phyloP scores from a whole-genome alignment of 805 yeast genomes.

The Candida namnaoensis region DNA sequence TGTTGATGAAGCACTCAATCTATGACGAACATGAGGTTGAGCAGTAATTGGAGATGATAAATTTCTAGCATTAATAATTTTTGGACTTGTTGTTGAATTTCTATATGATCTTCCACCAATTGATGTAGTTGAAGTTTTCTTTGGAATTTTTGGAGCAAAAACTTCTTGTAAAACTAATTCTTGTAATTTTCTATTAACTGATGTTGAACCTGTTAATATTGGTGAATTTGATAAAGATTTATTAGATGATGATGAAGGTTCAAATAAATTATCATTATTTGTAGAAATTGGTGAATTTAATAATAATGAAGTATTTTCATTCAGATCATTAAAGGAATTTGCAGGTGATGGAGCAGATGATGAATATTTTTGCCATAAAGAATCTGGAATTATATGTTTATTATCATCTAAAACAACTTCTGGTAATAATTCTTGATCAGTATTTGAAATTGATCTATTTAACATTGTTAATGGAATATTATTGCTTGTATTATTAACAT shows the following conservation, averaged over 20 bases:
- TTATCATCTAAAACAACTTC: constrained; percentile 92
- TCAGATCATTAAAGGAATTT: constrained; percentile 27
- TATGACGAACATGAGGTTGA: constrained; percentile 2
- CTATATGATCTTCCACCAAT: background rate
- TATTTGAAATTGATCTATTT: constrained; percentile 12
- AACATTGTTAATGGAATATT: constrained; percentile 12
- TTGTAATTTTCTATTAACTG: constrained; percentile 60
- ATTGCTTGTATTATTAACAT: constrained; percentile 2
- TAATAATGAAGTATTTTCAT: constrained; percentile 19
- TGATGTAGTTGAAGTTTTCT: constrained; percentile 1
- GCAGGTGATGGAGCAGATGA: constrained; percentile 29
- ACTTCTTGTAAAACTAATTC: constrained; percentile 69
- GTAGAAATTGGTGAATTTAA: constrained; percentile 14
- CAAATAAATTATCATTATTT: background rate
- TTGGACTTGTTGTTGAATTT: background rate
- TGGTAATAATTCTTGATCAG: constrained; percentile 34
- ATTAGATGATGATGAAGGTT: background rate
- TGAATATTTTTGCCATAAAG: constrained; percentile 59
- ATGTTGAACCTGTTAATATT: constrained; percentile 44
- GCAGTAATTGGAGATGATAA: background rate
- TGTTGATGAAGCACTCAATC: constrained; percentile 14
- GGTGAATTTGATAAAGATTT: background rate
- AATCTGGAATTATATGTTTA: constrained; percentile 82
- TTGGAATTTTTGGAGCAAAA: constrained; percentile 36
- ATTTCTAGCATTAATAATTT: too few species aligned